A percentile compares a stretch with the other conserved stretches of the same genome.
Evolutionary conservation across 768 basidiomycete genomes (phyloP).

Genomic region (Fomitopsis pulvina): DNA sequence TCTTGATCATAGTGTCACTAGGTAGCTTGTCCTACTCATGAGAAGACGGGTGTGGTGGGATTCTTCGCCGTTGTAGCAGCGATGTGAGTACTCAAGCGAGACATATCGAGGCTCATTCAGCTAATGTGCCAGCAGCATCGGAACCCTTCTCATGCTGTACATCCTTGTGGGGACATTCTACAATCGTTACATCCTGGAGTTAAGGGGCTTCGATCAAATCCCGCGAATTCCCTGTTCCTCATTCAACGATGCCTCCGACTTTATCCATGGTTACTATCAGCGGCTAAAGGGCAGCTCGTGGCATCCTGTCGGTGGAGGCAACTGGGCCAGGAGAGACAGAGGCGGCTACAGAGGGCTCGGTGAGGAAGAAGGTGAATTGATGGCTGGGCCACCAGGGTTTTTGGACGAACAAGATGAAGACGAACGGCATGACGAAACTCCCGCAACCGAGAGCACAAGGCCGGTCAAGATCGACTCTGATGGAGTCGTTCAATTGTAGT

Average conservation of each 20-base stretch:
- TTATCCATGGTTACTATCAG: constrained; percentile 15
- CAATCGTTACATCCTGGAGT: constrained; percentile 69
- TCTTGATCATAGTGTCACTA: constrained; percentile 22
- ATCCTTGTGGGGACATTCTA: constrained; percentile 66
- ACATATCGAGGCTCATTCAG: background rate
- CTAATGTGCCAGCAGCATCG: constrained; percentile 31
- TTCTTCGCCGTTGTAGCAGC: constrained; percentile 50
- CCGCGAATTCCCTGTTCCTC: constrained; percentile 47
- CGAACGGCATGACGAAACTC: constrained; percentile 4
- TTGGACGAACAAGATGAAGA: constrained; percentile 24
- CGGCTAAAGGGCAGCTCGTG: constrained; percentile 15
- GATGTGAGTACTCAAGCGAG: constrained; percentile 41
- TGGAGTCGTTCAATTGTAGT: constrained; percentile 23
- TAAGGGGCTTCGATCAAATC: constrained; percentile 66
- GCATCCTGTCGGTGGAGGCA: constrained; percentile 12
- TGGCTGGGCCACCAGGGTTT: constrained; percentile 21
- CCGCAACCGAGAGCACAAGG: background rate
- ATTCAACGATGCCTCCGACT: constrained; percentile 21
- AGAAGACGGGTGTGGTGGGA: constrained; percentile 43
- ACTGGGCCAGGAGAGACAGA: background rate
- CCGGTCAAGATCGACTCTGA: constrained; percentile 15
- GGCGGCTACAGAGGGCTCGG: constrained; percentile 21
- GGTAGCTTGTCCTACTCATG: constrained; percentile 69
- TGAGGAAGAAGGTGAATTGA: constrained; percentile 23
- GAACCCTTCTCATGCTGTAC: constrained; percentile 56